Conservation (phyloP, 2,329 filamentous ascomycete species). For the Herpotrichia juniperi region DNA sequence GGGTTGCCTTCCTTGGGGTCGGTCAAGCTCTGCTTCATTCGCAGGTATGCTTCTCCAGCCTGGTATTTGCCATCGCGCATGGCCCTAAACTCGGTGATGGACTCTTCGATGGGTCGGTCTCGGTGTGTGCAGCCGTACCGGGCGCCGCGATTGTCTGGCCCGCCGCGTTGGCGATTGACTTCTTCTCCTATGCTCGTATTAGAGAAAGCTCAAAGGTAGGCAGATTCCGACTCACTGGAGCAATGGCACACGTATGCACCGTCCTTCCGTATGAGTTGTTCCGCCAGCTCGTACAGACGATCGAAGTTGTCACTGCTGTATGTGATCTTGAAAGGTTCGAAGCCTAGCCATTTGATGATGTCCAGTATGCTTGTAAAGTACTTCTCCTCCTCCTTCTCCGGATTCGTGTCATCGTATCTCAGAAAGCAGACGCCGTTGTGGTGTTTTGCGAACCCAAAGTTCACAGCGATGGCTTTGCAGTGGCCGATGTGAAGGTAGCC, state of each 20-base stretch:
- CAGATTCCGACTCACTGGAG: constrained; percentile 52
- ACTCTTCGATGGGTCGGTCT: constrained; percentile 74
- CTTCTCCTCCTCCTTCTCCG: constrained; percentile 86
- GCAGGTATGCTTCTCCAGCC: constrained; percentile 79
- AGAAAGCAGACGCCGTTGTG: constrained; percentile 80
- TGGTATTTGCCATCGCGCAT: constrained; percentile 94
- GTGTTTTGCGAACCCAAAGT: constrained; percentile 90
- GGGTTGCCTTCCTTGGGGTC: constrained; percentile 76
- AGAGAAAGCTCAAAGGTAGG: constrained; percentile 15
- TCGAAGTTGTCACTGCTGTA: constrained; percentile 92
- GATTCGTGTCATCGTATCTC: constrained; percentile 94
- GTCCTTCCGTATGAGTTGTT: constrained; percentile 77
- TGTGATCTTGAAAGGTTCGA: constrained; percentile 78
- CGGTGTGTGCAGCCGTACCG: constrained; percentile 84
- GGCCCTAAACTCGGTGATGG: constrained; percentile 80
- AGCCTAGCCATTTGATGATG: constrained; percentile 85
- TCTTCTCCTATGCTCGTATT: constrained; percentile 65
- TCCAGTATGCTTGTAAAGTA: constrained; percentile 91
- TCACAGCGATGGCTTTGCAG: constrained; percentile 92
- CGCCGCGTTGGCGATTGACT: constrained; percentile 86
- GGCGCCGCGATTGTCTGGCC: constrained; percentile 69
- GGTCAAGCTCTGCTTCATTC: constrained; percentile 85
- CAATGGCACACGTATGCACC: constrained; percentile 87
- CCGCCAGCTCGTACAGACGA: constrained; percentile 83
- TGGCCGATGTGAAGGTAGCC: constrained; percentile 94